Conservation (phyloP, 2,329 filamentous ascomycete genomes). For the Ceratocystis diversiconidia region DNA sequence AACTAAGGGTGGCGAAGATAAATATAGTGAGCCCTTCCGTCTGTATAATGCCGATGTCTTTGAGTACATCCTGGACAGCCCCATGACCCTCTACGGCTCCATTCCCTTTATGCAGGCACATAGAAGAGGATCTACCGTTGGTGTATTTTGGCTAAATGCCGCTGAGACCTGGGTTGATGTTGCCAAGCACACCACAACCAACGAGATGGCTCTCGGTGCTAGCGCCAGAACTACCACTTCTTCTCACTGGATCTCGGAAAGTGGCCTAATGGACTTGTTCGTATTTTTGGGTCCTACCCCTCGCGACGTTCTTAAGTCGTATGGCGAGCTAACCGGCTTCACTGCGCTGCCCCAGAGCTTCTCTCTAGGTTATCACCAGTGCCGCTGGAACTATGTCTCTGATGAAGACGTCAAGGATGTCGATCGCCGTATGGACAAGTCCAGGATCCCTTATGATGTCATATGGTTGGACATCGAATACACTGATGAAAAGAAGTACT, state of each 20-base stretch:
- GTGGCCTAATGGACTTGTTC: constrained; percentile 79
- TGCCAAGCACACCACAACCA: constrained; percentile 61
- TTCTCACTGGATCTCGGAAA: constrained; percentile 95
- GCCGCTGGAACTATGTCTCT: constrained; percentile 96
- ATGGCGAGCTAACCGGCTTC: constrained; percentile 80
- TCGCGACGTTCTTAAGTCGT: constrained; percentile 64
- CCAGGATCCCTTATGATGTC: constrained; percentile 90
- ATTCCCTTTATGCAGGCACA: constrained; percentile 98
- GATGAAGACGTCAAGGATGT: constrained; percentile 96
- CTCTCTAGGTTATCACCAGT: constrained; percentile 87
- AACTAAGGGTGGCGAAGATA: constrained; percentile 75
- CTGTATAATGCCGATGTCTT: constrained; percentile 96
- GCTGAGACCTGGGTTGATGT: constrained; percentile 98
- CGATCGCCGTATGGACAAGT: constrained; percentile 89
- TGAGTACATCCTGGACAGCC: constrained; percentile 91
- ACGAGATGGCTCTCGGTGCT: constrained; percentile 62
- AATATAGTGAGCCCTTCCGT: constrained; percentile 79
- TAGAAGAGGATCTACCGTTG: constrained; percentile 81
- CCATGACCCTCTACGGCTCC: constrained; percentile 95
- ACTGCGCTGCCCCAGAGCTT: constrained; percentile 88
- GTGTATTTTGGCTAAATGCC: constrained; percentile 92
- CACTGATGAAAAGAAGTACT: constrained; percentile 93
- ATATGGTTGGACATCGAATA: constrained; percentile 99
- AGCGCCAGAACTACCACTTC: constrained; percentile 59
- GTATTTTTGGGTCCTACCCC: constrained; percentile 85